Evolutionary conservation across 352 stramenopile species (phyloP).

Genomic region (Pythium rishiriense): DNA sequence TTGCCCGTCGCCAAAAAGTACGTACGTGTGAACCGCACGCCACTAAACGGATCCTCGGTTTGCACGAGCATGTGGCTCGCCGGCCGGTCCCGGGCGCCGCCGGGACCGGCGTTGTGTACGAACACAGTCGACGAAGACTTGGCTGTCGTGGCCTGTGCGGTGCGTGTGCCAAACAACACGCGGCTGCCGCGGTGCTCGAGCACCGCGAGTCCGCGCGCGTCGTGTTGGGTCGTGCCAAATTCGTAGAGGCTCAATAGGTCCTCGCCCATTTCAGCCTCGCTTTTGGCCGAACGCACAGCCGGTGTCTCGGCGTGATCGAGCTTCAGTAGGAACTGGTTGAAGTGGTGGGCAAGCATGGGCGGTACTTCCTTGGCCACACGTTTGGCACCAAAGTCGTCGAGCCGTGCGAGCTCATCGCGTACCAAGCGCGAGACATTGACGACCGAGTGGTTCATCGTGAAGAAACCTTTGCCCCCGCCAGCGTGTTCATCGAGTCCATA

Average conservation of each 20-base stretch:
- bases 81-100: not conserved
- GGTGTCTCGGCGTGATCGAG: conserved; percentile 63
- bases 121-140: conserved; percentile 42
- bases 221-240: conserved; percentile 75
- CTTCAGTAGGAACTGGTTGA: conserved; percentile 65
- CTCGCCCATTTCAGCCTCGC: conserved; percentile 60
- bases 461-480: conserved; percentile 50
- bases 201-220: conserved; percentile 36
- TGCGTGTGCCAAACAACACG: conserved; percentile 65
- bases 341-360: conserved; percentile 59
- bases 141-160: conserved; percentile 19
- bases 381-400: conserved; percentile 60
- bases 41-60: conserved; percentile 71
- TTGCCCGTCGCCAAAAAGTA: conserved; percentile 73
- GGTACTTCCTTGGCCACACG: conserved; percentile 53
- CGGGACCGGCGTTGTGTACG: conserved; percentile 33
- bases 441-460: conserved; percentile 74
- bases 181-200: conserved; percentile 41
- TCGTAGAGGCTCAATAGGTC: conserved; percentile 79
- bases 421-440: conserved; percentile 54
- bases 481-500: conserved; percentile 61
- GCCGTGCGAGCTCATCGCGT: conserved; percentile 35
- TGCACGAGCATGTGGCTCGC: conserved; percentile 72
- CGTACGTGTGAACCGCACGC: conserved; percentile 57
- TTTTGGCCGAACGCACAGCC: conserved; percentile 35